Evolutionary conservation across 2,329 filamentous ascomycete species (phyloP).

Genomic region (Microcyclospora tardicrescens): DNA sequence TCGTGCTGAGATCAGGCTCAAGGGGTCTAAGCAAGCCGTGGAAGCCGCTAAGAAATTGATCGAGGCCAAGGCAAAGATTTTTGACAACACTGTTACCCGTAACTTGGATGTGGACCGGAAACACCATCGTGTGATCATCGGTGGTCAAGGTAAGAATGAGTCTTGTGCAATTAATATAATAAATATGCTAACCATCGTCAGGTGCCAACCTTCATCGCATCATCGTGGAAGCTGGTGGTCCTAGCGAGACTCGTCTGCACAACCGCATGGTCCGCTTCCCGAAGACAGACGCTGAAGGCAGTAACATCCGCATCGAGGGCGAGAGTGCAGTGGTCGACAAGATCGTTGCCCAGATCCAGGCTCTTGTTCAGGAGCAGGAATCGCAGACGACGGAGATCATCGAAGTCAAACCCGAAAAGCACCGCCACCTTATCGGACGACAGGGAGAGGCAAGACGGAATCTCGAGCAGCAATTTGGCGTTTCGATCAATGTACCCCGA

Average conservation of each 20-base stretch:
- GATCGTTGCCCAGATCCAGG: conserved; percentile 69
- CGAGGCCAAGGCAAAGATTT: conserved; percentile 71
- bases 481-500: conserved; percentile 81
- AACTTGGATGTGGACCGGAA: conserved; percentile 88
- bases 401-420: conserved; percentile 80
- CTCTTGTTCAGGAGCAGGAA: conserved; percentile 70
- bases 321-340: conserved; percentile 73
- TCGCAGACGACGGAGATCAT: conserved; percentile 66
- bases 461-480: conserved; percentile 73
- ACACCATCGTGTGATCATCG: conserved; percentile 82
- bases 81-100: conserved; percentile 77
- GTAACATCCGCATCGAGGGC: conserved; percentile 78
- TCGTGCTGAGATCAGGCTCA: conserved; percentile 76
- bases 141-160: conserved; percentile 57
- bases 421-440: conserved; percentile 79
- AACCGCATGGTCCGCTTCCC: conserved; percentile 92
- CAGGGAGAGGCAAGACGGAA: conserved; percentile 77
- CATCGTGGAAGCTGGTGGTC: conserved; percentile 76
- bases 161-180: neutral
- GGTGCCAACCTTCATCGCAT: conserved; percentile 77
- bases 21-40: conserved; percentile 84
- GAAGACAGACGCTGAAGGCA: conserved; percentile 65
- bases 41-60: conserved; percentile 83
- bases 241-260: conserved; percentile 69
- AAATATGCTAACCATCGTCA: conserved; percentile 34